Percentiles rank a stretch among this genome's conserved stretches.
Evolutionary conservation across 2,329 filamentous ascomycete genomes (phyloP).

Genomic region (Fusarium sp.): DNA sequence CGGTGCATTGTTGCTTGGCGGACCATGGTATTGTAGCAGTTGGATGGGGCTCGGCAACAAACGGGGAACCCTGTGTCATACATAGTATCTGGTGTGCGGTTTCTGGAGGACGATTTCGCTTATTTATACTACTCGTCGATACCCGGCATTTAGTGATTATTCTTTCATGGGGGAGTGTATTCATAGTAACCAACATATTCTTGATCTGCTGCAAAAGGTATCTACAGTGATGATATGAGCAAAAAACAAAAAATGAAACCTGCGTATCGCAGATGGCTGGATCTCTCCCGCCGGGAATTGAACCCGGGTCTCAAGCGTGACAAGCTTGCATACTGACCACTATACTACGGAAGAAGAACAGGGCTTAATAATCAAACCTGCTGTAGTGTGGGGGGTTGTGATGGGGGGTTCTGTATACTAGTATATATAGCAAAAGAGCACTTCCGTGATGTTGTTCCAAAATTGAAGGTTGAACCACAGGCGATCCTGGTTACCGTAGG

Average conservation of each 20-base stretch:
- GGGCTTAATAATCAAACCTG: neutral
- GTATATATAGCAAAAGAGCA: too few species aligned
- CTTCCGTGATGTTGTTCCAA: too few species aligned
- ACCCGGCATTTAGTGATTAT: constrained; percentile 50
- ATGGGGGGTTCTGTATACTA: too few species aligned
- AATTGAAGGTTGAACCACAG: too few species aligned
- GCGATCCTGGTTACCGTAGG: too few species aligned
- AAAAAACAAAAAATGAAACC: constrained; percentile 8
- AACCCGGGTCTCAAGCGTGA: constrained; percentile 46
- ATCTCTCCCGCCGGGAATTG: constrained; percentile 46
- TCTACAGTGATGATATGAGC: neutral
- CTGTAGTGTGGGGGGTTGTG: too few species aligned
- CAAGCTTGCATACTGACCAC: constrained; percentile 43
- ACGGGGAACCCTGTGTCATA: constrained; percentile 31
- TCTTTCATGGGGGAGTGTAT: constrained; percentile 21
- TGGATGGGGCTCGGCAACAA: constrained; percentile 35
- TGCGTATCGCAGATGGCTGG: constrained; percentile 33
- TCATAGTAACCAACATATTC: constrained; percentile 14
- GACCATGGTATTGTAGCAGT: too few species aligned
- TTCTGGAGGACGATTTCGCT: constrained; percentile 32
- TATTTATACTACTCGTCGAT: constrained; percentile 53
- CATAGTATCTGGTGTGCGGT: constrained; percentile 34
- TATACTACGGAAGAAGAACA: constrained; percentile 39
- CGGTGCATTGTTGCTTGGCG: constrained; percentile 38
- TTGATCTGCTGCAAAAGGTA: neutral